phyloP scores from a whole-genome alignment of 805 yeast genomes.

The Tetrapisispora arboricola region DNA sequence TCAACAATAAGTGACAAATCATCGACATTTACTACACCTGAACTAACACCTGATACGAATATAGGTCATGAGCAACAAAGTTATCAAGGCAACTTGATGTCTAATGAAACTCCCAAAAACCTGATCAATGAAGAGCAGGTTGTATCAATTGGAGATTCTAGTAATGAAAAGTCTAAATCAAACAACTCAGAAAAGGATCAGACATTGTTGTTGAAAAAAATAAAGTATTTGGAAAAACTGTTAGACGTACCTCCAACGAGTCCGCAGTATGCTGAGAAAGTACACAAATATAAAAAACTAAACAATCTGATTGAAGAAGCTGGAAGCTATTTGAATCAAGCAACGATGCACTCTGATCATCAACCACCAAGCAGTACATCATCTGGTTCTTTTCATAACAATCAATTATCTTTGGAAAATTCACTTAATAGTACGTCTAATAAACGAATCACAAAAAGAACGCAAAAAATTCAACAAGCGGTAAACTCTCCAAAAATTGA shows the following conservation, averaged over 20 bases:
- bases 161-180: neutral
- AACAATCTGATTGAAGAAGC: constrained; percentile 27
- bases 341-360: neutral
- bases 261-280: constrained; percentile 23
- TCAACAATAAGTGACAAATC: neutral
- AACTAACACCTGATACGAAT: neutral
- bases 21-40: neutral
- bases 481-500: neutral
- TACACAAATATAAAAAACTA: constrained; percentile 29
- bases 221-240: constrained; percentile 40
- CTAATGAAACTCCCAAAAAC: too few relatives aligned
- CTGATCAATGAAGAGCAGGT: too few relatives aligned
- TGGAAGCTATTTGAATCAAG: constrained; percentile 5
- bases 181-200: constrained; percentile 35
- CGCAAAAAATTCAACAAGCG: neutral
- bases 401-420: neutral
- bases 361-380: neutral
- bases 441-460: neutral
- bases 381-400: neutral
- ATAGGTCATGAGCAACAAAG: too few relatives aligned
- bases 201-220: constrained; percentile 42
- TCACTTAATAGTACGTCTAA: neutral
- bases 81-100: too few relatives aligned
- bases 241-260: constrained; percentile 27
- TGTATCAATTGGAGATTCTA: neutral